Evolutionary conservation across 179 eudicot species (phyloP).

Genomic region (Spinacia oleracea): DNA sequence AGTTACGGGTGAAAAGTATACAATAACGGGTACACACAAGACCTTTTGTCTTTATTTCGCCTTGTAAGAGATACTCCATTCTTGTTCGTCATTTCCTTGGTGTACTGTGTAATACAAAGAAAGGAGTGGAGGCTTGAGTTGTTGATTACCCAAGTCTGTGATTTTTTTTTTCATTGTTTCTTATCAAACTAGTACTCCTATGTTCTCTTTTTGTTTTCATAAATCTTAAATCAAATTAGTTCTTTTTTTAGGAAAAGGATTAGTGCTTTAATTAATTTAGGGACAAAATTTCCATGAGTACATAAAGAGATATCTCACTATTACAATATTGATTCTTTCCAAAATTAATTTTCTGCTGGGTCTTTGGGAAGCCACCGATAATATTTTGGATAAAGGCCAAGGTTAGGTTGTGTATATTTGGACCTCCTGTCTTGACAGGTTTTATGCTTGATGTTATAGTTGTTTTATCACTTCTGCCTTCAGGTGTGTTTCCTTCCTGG

Average conservation of each 20-base stretch:
- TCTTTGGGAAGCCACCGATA: neutral
- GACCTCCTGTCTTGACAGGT: neutral
- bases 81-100: neutral
- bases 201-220: neutral
- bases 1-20: no score
- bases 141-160: neutral
- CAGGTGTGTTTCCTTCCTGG: constrained; percentile 97
- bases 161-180: neutral
- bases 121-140: neutral
- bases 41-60: no score
- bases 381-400: neutral
- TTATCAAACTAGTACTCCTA: neutral
- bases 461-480: constrained; percentile 18
- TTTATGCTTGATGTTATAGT: neutral
- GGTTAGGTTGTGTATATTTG: neutral
- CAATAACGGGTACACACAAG: no score
- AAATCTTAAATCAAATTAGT: neutral
- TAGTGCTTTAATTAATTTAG: no score
- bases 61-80: neutral
- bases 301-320: no score
- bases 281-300: no score
- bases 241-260: no score
- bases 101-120: neutral
- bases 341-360: neutral
- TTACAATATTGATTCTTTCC: neutral